Conservation (phyloP, 1,139 yeast species). For the Candida tropicalis region DNA sequence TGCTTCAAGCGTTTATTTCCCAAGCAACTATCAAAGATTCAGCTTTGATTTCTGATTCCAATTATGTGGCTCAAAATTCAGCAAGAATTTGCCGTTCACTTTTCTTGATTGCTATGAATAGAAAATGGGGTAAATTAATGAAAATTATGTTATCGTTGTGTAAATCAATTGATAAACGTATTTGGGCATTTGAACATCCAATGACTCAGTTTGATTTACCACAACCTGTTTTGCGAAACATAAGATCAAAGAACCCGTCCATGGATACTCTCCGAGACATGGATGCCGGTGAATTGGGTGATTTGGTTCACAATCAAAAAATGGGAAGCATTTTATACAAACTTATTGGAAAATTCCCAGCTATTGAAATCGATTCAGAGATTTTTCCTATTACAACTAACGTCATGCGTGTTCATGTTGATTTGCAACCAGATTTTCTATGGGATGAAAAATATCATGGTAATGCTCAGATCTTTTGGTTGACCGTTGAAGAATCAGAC, state of each 20-base stretch:
- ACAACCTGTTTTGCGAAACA: conserved; percentile 59
- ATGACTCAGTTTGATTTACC: conserved; percentile 84
- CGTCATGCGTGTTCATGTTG: conserved; percentile 80
- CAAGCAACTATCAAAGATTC: conserved; percentile 73
- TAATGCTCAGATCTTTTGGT: conserved; percentile 85
- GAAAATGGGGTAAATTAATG: conserved; percentile 88
- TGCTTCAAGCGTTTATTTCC: conserved; percentile 87
- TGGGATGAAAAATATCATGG: conserved; percentile 90
- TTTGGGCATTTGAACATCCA: conserved; percentile 95
- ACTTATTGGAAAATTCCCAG: conserved; percentile 74
- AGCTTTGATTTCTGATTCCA: conserved; percentile 81
- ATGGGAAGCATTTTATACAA: conserved; percentile 69
- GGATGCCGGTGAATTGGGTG: conserved; percentile 81
- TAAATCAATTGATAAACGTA: conserved; percentile 78
- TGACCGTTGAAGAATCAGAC: conserved; percentile 85
- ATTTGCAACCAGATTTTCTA: conserved; percentile 70
- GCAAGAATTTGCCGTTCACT: conserved; percentile 92
- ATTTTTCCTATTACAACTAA: conserved; percentile 88
- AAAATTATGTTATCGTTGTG: conserved; percentile 77
- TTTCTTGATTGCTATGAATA: conserved; percentile 79
- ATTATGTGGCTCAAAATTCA: conserved; percentile 94
- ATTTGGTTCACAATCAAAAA: conserved; percentile 76
- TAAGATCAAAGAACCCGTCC: conserved; percentile 66
- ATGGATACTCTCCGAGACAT: conserved; percentile 76
- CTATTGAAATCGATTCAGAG: conserved; percentile 70